phyloP scores from a whole-genome alignment of 1,284 basidiomycete species.

The Cryptococcus depauperatus region DNA sequence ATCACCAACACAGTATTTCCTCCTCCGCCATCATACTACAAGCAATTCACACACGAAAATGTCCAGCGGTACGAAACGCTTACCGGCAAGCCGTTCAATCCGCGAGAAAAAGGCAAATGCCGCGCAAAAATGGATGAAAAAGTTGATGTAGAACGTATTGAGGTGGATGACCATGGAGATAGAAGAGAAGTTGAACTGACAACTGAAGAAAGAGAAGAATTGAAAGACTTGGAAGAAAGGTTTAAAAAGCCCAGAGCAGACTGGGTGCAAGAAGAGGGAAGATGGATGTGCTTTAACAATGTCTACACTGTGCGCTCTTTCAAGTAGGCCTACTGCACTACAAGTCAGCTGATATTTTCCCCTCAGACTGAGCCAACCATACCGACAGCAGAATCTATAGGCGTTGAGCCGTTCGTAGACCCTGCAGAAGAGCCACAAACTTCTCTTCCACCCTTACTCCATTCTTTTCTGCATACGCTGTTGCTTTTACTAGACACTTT shows the following conservation, averaged over 20 bases:
- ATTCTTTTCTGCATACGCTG: slow-evolving; percentile 39
- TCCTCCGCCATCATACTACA: slow-evolving; percentile 38
- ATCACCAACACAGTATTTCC: slow-evolving; percentile 43
- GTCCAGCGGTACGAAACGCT: slow-evolving; percentile 19
- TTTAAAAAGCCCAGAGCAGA: slow-evolving; percentile 27
- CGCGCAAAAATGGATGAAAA: slow-evolving; percentile 1
- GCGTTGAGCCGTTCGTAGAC: slow-evolving; percentile 27
- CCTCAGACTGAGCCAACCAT: slow-evolving; percentile 29
- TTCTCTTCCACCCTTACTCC: slow-evolving; percentile 29
- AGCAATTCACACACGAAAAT: slow-evolving; percentile 26
- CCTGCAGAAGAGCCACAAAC: slow-evolving; percentile 20
- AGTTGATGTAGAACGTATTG: slow-evolving; percentile 1
- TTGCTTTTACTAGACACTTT: slow-evolving; percentile 34
- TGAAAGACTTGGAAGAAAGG: slow-evolving; percentile 12
- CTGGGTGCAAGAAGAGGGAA: slow-evolving; percentile 32
- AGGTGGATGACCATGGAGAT: slow-evolving; percentile 3
- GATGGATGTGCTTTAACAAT: slow-evolving; percentile 22
- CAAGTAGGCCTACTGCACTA: background rate
- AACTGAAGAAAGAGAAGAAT: slow-evolving; percentile 12
- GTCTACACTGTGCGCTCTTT: slow-evolving; percentile 28
- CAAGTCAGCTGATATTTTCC: background rate
- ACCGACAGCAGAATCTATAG: slow-evolving; percentile 26
- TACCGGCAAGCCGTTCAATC: slow-evolving; percentile 5
- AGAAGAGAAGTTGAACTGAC: background rate
- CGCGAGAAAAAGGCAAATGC: slow-evolving; percentile 5